Evolutionary conservation across 2,329 filamentous ascomycete genomes (phyloP).

Genomic region (Thielaviopsis populi): DNA sequence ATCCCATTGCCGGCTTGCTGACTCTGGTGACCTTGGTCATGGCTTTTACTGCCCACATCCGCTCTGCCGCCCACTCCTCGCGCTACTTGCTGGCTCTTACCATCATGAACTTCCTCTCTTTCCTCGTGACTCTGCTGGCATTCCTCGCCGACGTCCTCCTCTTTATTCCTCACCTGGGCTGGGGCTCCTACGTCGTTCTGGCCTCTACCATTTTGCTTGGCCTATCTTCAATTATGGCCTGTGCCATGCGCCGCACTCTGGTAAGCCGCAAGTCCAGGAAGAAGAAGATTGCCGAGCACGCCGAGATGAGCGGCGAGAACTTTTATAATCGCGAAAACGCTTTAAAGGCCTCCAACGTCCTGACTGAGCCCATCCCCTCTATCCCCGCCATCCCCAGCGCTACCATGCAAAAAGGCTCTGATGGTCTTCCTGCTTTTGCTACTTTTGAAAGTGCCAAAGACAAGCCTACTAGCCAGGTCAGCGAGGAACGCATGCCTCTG

Average conservation of each 20-base stretch:
- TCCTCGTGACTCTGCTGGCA: slow-evolving; percentile 68
- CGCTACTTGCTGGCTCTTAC: slow-evolving; percentile 74
- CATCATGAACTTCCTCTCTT: slow-evolving; percentile 71
- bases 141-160: slow-evolving; percentile 89
- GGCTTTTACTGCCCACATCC: slow-evolving; percentile 68
- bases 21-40: slow-evolving; percentile 74
- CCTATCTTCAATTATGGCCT: slow-evolving; percentile 70
- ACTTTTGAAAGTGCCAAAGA: slow-evolving; percentile 53
- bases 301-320: slow-evolving; percentile 92
- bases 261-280: slow-evolving; percentile 87
- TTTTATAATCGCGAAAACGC: slow-evolving; percentile 63
- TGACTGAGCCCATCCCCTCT: slow-evolving; percentile 34
- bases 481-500: slow-evolving; percentile 57
- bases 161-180: slow-evolving; percentile 84
- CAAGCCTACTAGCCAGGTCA: slow-evolving; percentile 31
- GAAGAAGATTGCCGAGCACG: slow-evolving; percentile 80
- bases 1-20: slow-evolving; percentile 77
- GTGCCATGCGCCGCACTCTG: slow-evolving; percentile 84
- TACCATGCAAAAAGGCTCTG: slow-evolving; percentile 27
- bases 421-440: slow-evolving; percentile 41
- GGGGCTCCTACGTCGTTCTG: slow-evolving; percentile 88
- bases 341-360: slow-evolving; percentile 31
- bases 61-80: slow-evolving; percentile 75
- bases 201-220: slow-evolving; percentile 76
- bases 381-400: slow-evolving; percentile 27